Evolutionary conservation across 2,329 filamentous ascomycete species (phyloP).

Genomic region (Helotiales sp.): DNA sequence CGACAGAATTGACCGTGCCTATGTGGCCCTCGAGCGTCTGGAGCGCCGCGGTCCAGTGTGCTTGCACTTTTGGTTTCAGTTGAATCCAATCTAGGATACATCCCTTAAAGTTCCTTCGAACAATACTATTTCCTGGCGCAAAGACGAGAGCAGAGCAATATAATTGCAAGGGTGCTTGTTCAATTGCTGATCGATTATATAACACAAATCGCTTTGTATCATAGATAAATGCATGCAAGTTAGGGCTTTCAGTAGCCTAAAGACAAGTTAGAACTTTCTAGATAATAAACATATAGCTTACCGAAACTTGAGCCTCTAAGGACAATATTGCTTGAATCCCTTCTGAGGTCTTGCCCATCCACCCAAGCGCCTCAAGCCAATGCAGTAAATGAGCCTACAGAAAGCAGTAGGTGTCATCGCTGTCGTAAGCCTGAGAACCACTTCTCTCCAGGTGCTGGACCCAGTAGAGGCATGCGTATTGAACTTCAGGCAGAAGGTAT

Average conservation of each 20-base stretch:
- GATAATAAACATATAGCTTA: constrained; percentile 3
- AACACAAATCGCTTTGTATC: no score
- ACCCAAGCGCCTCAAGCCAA: constrained; percentile 4
- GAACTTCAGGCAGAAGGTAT: constrained; percentile 26
- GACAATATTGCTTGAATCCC: constrained; percentile 23
- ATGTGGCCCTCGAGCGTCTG: constrained; percentile 5
- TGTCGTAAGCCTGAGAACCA: constrained; percentile 11
- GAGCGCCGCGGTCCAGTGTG: constrained; percentile 9
- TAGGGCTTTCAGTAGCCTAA: no score
- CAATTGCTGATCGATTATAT: constrained; percentile 17
- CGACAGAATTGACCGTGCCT: no score
- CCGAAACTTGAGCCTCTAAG: constrained; percentile 17
- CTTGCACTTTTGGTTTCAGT: constrained; percentile 18
- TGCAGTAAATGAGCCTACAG: constrained; percentile 8
- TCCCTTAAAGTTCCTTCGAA: no score
- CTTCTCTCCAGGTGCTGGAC: constrained; percentile 21
- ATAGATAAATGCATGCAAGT: no score
- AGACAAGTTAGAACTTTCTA: neutral
- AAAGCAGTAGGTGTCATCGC: constrained; percentile 9
- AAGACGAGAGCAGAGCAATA: constrained; percentile 37
- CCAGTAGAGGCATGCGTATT: no score
- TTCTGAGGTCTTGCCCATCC: constrained; percentile 2
- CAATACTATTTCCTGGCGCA: constrained; percentile 41
- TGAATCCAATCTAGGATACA: constrained; percentile 17
- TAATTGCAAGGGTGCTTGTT: constrained; percentile 29